Conservation (phyloP, 208 protist genomes). For the Trypanosoma avium region DNA sequence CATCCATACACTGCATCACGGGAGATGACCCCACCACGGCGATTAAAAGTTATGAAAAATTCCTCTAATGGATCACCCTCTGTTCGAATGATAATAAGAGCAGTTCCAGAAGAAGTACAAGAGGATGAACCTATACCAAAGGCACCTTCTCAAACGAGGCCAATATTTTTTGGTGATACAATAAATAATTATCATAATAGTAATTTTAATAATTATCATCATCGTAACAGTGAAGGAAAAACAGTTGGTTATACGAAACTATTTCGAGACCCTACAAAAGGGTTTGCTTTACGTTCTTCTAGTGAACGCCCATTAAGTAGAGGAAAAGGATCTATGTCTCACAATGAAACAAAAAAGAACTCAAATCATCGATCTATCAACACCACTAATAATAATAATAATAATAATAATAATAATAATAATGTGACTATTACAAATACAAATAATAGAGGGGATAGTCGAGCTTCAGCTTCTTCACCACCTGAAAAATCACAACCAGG, state of each 20-base stretch:
- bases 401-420: too few relatives aligned
- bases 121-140: neutral
- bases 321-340: neutral
- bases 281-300: neutral
- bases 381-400: too few relatives aligned
- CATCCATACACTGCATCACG: neutral
- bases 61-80: neutral
- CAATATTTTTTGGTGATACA: neutral
- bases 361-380: neutral
- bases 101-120: neutral
- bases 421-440: too few relatives aligned
- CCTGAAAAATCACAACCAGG: neutral
- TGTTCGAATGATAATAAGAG: neutral
- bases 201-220: too few relatives aligned
- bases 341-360: neutral
- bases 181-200: neutral
- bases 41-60: neutral
- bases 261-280: neutral
- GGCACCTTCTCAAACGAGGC: neutral
- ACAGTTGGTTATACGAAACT: neutral
- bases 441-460: too few relatives aligned
- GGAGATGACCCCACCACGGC: neutral
- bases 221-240: too few relatives aligned
- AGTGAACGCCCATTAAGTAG: neutral
- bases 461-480: neutral